A percentile compares a stretch with the other conserved stretches of the same genome.
phyloP scores from a whole-genome alignment of 352 stramenopile species.

The Phytophthora pini region DNA sequence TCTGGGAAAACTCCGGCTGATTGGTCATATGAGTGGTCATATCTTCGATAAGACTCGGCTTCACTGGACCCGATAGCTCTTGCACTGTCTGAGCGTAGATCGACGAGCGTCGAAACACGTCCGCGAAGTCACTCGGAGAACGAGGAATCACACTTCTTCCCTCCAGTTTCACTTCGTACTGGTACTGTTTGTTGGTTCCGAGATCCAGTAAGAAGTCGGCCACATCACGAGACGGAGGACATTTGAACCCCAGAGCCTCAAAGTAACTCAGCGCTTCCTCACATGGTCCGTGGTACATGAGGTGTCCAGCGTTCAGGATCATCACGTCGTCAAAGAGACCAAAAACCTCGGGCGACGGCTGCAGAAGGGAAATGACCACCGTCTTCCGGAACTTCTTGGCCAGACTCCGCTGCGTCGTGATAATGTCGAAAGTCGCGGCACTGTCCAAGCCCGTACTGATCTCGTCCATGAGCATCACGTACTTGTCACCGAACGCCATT shows the following conservation, averaged over 20 bases:
- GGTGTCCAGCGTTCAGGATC: conserved; percentile 70
- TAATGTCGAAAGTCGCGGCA: conserved; percentile 15
- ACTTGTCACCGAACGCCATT: conserved; percentile 19
- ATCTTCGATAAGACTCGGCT: conserved; percentile 10
- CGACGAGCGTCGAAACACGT: conserved; percentile 50
- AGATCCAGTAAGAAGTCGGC: conserved; percentile 92
- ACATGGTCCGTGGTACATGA: conserved; percentile 72
- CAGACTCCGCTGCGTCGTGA: conserved; percentile 6
- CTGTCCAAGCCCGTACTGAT: conserved; percentile 21
- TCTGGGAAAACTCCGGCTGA: conserved; percentile 34
- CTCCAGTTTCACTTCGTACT: conserved; percentile 28
- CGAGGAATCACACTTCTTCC: conserved; percentile 4
- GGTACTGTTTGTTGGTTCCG: conserved; percentile 39
- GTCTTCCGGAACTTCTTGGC: conserved; percentile 39
- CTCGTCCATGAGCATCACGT: conserved; percentile 19
- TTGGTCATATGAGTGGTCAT: conserved; percentile 9
- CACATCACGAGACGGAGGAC: conserved; percentile 59
- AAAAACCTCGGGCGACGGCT: conserved; percentile 54
- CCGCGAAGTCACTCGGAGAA: conserved; percentile 33
- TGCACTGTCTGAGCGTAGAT: conserved; percentile 13
- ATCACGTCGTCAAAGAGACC: conserved; percentile 60
- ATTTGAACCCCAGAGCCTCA: conserved; percentile 27
- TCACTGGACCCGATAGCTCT: neutral
- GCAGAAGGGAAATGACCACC: conserved; percentile 56
- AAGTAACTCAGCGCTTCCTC: conserved; percentile 18